A percentile compares a stretch with the other conserved stretches of the same genome.
Conservation (phyloP, 805 yeast species). For the Pichia gijzeniarum region DNA sequence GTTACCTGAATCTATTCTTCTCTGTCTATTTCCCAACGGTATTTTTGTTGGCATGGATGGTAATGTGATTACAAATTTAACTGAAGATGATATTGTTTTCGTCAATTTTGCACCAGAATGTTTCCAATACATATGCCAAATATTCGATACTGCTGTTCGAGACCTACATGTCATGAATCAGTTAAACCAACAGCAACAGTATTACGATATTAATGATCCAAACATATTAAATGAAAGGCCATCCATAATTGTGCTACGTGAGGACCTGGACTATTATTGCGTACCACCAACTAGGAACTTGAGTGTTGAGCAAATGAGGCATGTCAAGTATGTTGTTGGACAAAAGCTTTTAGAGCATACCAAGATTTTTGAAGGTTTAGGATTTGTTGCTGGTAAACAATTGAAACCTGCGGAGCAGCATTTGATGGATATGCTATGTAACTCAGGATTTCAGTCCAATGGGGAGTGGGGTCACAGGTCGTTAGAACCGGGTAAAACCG, state of each 20-base stretch:
- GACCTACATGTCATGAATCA: constrained; percentile 44
- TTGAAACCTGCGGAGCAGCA: constrained; percentile 92
- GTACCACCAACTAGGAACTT: constrained; percentile 66
- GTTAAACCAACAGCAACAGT: constrained; percentile 22
- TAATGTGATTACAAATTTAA: constrained; percentile 67
- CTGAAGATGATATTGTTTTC: constrained; percentile 72
- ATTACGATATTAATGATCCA: constrained; percentile 37
- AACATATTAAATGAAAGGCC: constrained; percentile 75
- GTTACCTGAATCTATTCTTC: constrained; percentile 81
- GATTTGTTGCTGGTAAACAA: constrained; percentile 45
- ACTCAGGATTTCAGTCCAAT: constrained; percentile 66
- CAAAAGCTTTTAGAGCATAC: constrained; percentile 49
- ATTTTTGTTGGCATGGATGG: constrained; percentile 76
- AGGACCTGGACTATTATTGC: constrained; percentile 90
- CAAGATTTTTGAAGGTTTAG: constrained; percentile 75
- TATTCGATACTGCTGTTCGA: constrained; percentile 63
- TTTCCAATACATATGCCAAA: constrained; percentile 72
- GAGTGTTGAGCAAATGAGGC: constrained; percentile 52
- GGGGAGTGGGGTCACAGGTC: constrained; percentile 86
- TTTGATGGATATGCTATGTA: constrained; percentile 86
- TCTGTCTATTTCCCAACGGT: constrained; percentile 87
- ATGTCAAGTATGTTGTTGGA: constrained; percentile 70
- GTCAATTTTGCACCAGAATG: constrained; percentile 86
- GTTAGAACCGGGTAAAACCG: constrained; percentile 82
- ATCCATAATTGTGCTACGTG: constrained; percentile 84